Evolutionary conservation across 805 yeast species (phyloP).

Genomic region (Hanseniaspora mollemarum): DNA sequence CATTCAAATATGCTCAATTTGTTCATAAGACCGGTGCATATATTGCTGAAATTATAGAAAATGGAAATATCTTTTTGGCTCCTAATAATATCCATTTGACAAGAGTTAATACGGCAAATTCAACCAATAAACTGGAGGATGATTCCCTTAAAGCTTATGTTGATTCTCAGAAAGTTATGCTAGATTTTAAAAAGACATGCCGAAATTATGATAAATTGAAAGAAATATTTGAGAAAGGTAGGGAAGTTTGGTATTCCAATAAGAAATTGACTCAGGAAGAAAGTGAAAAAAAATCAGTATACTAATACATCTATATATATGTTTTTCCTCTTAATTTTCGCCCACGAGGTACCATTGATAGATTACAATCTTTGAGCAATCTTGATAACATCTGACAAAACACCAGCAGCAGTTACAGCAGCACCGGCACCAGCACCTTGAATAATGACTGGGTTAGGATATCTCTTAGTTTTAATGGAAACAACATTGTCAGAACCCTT

Average conservation of each 20-base stretch:
- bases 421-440: conserved; percentile 98
- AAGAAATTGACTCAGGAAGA: background rate
- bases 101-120: conserved; percentile 45
- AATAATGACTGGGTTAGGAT: conserved; percentile 80
- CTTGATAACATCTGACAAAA: conserved; percentile 83
- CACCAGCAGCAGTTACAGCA: conserved; percentile 75
- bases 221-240: conserved; percentile 49
- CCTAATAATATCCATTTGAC: conserved; percentile 79
- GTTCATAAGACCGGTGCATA: conserved; percentile 83
- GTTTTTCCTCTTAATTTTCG: too few relatives aligned
- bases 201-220: conserved; percentile 39
- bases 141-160: conserved; percentile 31
- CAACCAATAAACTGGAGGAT: conserved; percentile 27
- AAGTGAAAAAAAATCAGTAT: background rate
- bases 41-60: conserved; percentile 72
- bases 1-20: conserved; percentile 73
- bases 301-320: background rate
- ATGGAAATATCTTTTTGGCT: conserved; percentile 68
- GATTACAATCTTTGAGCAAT: conserved; percentile 65
- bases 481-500: conserved; percentile 95
- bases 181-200: conserved; percentile 55
- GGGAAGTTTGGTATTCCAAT: conserved; percentile 23
- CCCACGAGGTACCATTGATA: too few relatives aligned
- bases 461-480: conserved; percentile 82
- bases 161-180: conserved; percentile 66